These are phyloP conservation scores for Eruca vesicaria DNA, from an alignment of 441 rosid species.

Conservation along the genomic window DNA sequence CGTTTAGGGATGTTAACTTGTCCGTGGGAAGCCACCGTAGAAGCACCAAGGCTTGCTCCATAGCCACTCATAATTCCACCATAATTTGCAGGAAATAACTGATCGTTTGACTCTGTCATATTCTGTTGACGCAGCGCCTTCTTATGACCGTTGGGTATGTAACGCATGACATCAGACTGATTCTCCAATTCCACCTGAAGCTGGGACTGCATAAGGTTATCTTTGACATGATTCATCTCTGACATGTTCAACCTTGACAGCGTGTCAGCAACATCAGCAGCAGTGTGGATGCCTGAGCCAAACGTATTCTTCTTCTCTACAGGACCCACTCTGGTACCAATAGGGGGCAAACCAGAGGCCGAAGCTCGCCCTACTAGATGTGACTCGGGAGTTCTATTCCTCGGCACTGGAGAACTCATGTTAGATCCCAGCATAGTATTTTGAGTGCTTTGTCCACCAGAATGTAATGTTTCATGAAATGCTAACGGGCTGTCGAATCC, in stretches of 20 bases:
- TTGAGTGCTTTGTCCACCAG: constrained; percentile 34
- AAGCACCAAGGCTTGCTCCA: constrained; percentile 48
- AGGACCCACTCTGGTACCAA: constrained; percentile 60
- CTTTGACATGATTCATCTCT: constrained; percentile 46
- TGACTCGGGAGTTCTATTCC: constrained; percentile 76
- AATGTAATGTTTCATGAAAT: constrained; percentile 45
- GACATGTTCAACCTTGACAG: constrained; percentile 60
- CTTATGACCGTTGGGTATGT: constrained; percentile 50
- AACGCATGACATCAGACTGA: constrained; percentile 49
- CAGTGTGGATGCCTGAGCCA: constrained; percentile 45
- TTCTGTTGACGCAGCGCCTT: constrained; percentile 53
- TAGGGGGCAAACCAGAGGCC: constrained; percentile 65
- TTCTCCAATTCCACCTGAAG: constrained; percentile 44
- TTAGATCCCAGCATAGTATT: background rate
- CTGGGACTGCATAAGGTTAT: constrained; percentile 41
- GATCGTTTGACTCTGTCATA: constrained; percentile 45
- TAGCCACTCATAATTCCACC: constrained; percentile 47
- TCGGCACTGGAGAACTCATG: constrained; percentile 57
- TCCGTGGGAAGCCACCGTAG: constrained; percentile 45
- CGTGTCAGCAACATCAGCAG: constrained; percentile 57
- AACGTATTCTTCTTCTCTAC: constrained; percentile 51
- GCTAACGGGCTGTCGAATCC: constrained; percentile 51
- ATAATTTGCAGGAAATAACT: constrained; percentile 44
- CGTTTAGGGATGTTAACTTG: constrained; percentile 61
- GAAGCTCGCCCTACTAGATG: constrained; percentile 56